Evolutionary conservation across 768 basidiomycete genomes (phyloP), one percentile per base, ranked within the genome.

Genomic region (Wakefieldia striispora): DNA sequence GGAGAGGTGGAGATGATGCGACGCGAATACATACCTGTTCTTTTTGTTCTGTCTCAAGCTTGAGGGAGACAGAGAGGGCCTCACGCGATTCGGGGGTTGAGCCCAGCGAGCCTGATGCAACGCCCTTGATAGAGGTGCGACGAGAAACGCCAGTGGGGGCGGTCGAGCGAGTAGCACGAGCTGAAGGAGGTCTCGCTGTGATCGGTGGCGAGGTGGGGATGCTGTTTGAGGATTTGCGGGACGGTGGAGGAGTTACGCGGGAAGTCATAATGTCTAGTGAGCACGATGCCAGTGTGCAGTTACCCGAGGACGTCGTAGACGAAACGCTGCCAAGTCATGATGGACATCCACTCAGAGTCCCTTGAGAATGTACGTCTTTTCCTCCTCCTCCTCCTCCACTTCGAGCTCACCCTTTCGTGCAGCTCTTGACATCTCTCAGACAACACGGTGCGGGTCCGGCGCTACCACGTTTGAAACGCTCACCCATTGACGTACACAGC

Each of bases 21-120:
- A 44, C 43, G 42, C 34, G 49, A 26, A 29, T 29, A 56, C 78
- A 50, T 61, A 84, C 90, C 74, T 86, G 81, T 66, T 92, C 90
- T 68, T 88, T 91, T 60, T 84, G 78, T 55, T 91, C 88, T 13
- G 84, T 87, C 66, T 91, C 90, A 43, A 82, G 77, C 66, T 83
- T 87, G 52, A 91, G 74, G 26, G 82, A 81, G 29, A 77, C 78
- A 11, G 79, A 71, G 29, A 89, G 73, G 23, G 75, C 67, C 45
- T 87, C 84, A 40, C 74, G 71, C 9, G 75, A 71, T 46, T 86
- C 84, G 45, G 71, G 72, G 58, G 72, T 70, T 27, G 62, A 53
- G 21, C 61, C 55, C 3, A 64, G 62, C 11, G 73, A 58, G 20
- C 69, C 58, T 16, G 79, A 66, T 9, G 78, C 60, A 21, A 46